These are phyloP conservation scores for Apiotrichum domesticum DNA, from an alignment of 1,284 basidiomycete genomes.

Conservation along the genomic window DNA sequence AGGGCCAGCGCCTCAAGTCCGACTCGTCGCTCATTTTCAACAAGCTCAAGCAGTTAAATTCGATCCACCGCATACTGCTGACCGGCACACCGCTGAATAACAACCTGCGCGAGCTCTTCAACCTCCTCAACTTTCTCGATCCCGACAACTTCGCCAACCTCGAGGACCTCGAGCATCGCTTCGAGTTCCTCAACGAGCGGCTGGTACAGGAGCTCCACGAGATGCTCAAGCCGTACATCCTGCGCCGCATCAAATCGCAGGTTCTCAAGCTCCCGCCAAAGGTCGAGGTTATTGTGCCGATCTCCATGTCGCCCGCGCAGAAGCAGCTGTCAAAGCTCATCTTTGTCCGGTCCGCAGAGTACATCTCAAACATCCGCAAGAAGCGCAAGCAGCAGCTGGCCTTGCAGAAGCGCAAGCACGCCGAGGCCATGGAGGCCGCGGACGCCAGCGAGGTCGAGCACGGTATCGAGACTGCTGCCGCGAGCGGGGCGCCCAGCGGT, in stretches of 20 bases:
- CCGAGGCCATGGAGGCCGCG: neutral
- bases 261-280: conserved; percentile 88
- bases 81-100: conserved; percentile 96
- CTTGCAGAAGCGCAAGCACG: neutral
- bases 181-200: conserved; percentile 68
- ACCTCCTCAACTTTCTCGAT: conserved; percentile 89
- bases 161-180: conserved; percentile 60
- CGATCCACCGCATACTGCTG: conserved; percentile 78
- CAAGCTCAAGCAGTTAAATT: conserved; percentile 71
- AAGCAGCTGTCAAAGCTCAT: conserved; percentile 83
- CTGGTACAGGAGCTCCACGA: conserved; percentile 71
- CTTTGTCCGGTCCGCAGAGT: conserved; percentile 47
- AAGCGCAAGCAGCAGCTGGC: conserved; percentile 17
- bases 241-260: conserved; percentile 86
- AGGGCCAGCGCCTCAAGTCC: conserved; percentile 74
- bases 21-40: conserved; percentile 74
- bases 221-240: conserved; percentile 77
- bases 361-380: conserved; percentile 26
- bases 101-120: conserved; percentile 90
- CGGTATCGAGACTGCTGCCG: neutral
- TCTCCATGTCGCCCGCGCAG: conserved; percentile 82
- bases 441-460: neutral
- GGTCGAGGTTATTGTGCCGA: conserved; percentile 71
- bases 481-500: neutral
- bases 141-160: conserved; percentile 56